These are phyloP conservation scores for Inga oerstediana DNA, from an alignment of 306 rosid species.

Conservation along the genomic window DNA sequence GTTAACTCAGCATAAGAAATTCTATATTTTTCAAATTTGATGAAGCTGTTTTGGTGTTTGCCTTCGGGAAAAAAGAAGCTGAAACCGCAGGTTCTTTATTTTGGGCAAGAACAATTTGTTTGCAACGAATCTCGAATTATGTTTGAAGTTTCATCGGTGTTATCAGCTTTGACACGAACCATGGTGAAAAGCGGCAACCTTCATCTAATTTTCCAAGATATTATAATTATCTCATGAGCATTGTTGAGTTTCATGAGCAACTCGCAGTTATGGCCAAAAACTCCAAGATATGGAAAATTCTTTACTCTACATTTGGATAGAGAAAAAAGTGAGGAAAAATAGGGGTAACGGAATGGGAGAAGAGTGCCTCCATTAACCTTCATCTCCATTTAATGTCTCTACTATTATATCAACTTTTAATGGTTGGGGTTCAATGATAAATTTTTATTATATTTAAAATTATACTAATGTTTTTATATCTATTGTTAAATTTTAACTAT, in stretches of 20 bases:
- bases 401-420: no score
- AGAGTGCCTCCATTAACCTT: no score
- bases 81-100: neutral
- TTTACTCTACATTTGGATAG: neutral
- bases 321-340: no score
- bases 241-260: neutral
- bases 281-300: neutral
- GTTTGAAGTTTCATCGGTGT: neutral
- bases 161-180: neutral
- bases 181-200: neutral
- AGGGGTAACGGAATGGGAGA: no score
- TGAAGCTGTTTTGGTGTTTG: neutral
- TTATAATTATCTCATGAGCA: neutral
- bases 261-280: neutral
- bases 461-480: no score
- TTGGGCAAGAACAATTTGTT: neutral
- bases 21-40: neutral
- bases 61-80: neutral
- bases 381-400: no score
- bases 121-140: neutral
- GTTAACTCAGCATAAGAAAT: neutral
- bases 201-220: neutral
- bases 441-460: no score
- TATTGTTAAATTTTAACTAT: no score
- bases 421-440: no score